Evolutionary conservation across 2,329 filamentous ascomycete genomes (phyloP), one percentile per base, ranked within the genome.

Genomic region (Claviceps fusiformis): DNA sequence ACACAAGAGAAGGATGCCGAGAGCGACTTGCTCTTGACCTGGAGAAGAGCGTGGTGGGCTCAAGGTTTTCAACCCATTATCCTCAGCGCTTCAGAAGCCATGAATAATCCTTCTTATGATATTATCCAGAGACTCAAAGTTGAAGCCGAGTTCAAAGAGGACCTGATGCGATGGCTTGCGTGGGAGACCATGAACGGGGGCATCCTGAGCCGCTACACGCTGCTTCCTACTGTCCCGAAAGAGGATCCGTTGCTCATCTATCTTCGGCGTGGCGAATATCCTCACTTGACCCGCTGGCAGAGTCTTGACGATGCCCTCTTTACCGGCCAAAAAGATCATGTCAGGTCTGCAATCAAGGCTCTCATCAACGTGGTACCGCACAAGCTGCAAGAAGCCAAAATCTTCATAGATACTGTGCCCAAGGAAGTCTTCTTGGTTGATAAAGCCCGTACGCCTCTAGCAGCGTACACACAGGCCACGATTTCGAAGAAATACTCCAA

Each of bases 41-140:
- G 93, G 93, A 81, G 91, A 57, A 81, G 89, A 49, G 91, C 92
- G 3, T 97, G 92, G 90, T 97, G 89, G 88, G 89, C 91, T 0
- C 83, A 95, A 63, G 93, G 92, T 11, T 96, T 97, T 71, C 83
- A 78, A 59, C 92, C 93, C 0, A 77, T 93, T 8, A 86, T 97
- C 45, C 71, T 97, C 55, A 85, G 87, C 52, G 79, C 82, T 17
- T 82, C 80, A 1, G 92, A 97, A 66, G 90, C 91, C 19, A 86
- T 85, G 75, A 83, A 83, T 64, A 93, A 95, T 65, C 87, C 87
- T 1, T 71, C 87, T 24, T 95, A 92, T 66, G 76, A 83, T 60
- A 75, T 83, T 54, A 72, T 95, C 54, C 84, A 90, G 67, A 69
- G 68, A 39, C 69, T 81, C 56, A 72, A 81, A n/a, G 64, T 90